A percentile compares a stretch with the other conserved stretches of the same genome.
Conservation (phyloP, 176 grass and related monocot species). For the Pontederia crassipes region DNA sequence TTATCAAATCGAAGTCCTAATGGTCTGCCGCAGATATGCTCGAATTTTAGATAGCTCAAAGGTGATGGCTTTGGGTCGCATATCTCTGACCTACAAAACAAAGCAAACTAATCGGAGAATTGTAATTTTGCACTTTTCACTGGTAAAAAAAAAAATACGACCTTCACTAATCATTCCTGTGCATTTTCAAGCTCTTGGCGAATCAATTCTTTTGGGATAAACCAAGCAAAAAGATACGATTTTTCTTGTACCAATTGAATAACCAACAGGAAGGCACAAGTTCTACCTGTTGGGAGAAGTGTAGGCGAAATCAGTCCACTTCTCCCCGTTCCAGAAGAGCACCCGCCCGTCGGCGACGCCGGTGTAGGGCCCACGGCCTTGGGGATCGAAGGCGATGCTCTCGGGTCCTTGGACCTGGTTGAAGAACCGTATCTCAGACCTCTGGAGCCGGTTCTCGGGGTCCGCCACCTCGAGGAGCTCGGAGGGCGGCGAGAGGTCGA, state of each 20-base stretch:
- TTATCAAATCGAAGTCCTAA: slow-evolving; percentile 73
- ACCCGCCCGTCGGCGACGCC: slow-evolving; percentile 85
- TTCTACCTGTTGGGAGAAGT: slow-evolving; percentile 56
- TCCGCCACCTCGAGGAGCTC: slow-evolving; percentile 49
- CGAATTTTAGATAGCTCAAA: slow-evolving; percentile 60
- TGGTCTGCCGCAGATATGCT: slow-evolving; percentile 83
- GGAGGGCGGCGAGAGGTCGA: slow-evolving; percentile 31
- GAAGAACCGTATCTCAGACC: slow-evolving; percentile 58
- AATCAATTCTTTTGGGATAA: too few species aligned
- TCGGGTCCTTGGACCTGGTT: slow-evolving; percentile 86
- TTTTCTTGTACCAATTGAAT: background rate
- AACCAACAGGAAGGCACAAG: background rate
- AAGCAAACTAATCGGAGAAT: background rate
- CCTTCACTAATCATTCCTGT: too few species aligned
- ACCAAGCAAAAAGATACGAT: background rate
- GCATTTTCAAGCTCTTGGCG: too few species aligned
- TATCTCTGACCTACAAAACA: slow-evolving; percentile 24
- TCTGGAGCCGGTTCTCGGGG: slow-evolving; percentile 42
- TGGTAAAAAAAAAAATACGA: too few species aligned
- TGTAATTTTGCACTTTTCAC: background rate
- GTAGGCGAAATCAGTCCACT: slow-evolving; percentile 67
- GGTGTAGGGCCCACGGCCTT: slow-evolving; percentile 75
- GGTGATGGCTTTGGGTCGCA: slow-evolving; percentile 63
- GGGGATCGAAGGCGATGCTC: slow-evolving; percentile 83
- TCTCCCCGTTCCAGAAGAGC: slow-evolving; percentile 58